Base-by-base conservation (phyloP, 139 green algal genomes). In the Nannochloris sp. region DNA sequence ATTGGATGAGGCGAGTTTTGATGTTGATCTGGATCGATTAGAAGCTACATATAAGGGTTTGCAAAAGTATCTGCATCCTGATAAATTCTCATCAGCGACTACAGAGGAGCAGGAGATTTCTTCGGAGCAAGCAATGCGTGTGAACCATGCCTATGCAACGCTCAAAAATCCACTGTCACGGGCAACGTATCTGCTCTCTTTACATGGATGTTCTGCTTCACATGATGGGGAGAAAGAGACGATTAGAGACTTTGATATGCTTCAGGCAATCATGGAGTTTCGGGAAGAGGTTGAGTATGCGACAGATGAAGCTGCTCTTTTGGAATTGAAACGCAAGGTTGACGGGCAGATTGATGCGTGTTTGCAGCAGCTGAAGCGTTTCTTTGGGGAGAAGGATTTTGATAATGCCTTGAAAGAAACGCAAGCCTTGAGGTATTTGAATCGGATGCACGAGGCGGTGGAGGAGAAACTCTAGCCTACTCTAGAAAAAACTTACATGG, bases 281-380 rank as follows among this genome's bases (percentile, higher is more conserved):
- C 25, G 50, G 13, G 50, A 59, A 33, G 50, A 59, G 50, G 50
- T 59, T 17, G 50, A 59, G 23, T 6, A 12, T 17, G 50, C 50
- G 25, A 37, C 20, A 36, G 50, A 59, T 33, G n/a, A 30, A 33
- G 50, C 25, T 59, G 25, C 50, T 14, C 61, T 67, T 57, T 23
- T 29, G 16, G n/a, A 25, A 29, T 14, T 67, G 14, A 66, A 40
- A 20, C 13, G 25, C 12, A 33, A 31, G 14, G 20, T 59, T 36
- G 20, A 30, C 1, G 50, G 14, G 8, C 25, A 59, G 8, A 37
- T 33, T 20, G 25, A 59, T 30, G 20, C 12, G 5, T 30, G 23
- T 40, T 1, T 37, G 20, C 20, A 37, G 20, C n/a, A 59, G 25
- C 16, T 59, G 25, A n/a, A 30, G 13, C 25, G 14, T 17, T 31